Conservation (phyloP, 2,329 filamentous ascomycete genomes). For the Escovopsis sp. region DNA sequence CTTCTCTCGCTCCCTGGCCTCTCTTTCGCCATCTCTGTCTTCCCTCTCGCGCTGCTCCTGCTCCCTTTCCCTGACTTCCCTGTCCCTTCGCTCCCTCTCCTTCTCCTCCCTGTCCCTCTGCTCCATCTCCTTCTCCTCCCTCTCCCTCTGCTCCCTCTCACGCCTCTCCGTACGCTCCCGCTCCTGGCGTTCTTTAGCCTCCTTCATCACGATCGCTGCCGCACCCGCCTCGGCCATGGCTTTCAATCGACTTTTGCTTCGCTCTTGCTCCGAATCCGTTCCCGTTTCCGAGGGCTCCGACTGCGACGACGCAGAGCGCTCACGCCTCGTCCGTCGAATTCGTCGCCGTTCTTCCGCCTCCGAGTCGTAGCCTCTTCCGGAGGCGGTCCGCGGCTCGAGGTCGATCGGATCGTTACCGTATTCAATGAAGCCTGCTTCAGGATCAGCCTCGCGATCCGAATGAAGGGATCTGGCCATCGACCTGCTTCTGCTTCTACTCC, state of each 20-base stretch:
- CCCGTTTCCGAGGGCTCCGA: conserved; percentile 8
- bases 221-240: conserved; percentile 44
- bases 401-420: conserved; percentile 46
- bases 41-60: not conserved
- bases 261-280: conserved; percentile 24
- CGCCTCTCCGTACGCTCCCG: conserved; percentile 23
- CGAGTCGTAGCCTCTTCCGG: conserved; percentile 29
- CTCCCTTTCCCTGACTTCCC: conserved; percentile 17
- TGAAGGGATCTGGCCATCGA: conserved; percentile 35
- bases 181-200: conserved; percentile 37
- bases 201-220: conserved; percentile 48
- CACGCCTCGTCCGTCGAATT: conserved; percentile 24
- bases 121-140: conserved; percentile 7
- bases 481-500: conserved; percentile 31
- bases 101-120: conserved; percentile 33
- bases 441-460: conserved; percentile 43
- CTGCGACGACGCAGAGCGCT: conserved; percentile 19
- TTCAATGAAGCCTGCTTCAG: conserved; percentile 54
- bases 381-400: conserved; percentile 23
- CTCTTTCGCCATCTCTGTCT: not conserved
- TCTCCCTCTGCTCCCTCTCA: conserved; percentile 13
- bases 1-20: not conserved
- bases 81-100: conserved; percentile 19
- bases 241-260: conserved; percentile 39
- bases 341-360: conserved; percentile 30